Conservation (phyloP, 352 stramenopile genomes). For the Pythium monospermum region DNA sequence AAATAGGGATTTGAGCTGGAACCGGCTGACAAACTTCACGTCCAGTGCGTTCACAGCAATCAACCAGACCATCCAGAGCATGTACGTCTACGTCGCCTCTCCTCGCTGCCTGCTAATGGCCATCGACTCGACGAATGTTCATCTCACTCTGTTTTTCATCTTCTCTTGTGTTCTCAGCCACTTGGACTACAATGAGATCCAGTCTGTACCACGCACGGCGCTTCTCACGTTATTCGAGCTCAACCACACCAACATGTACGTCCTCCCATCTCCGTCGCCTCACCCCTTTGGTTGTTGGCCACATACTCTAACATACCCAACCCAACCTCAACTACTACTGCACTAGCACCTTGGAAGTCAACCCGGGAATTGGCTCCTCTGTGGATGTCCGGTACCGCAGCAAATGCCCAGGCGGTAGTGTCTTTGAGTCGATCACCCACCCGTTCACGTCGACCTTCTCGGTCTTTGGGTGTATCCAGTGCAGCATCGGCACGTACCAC, state of each 20-base stretch:
- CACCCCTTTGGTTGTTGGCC: background rate
- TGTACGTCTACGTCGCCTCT: conserved; percentile 27
- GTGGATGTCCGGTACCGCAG: conserved; percentile 28
- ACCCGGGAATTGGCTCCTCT: conserved; percentile 44
- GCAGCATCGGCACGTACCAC: conserved; percentile 48
- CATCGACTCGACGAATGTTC: background rate
- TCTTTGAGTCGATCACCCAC: conserved; percentile 38
- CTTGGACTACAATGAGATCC: conserved; percentile 57
- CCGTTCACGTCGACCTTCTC: conserved; percentile 12
- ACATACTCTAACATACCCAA: background rate
- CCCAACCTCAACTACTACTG: too few relatives aligned
- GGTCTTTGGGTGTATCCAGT: conserved; percentile 62
- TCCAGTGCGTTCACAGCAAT: conserved; percentile 39
- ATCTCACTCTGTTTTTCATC: background rate
- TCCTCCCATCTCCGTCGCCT: background rate
- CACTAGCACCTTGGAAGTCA: conserved; percentile 38
- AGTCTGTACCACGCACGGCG: conserved; percentile 47
- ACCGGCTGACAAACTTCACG: conserved; percentile 57
- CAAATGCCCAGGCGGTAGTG: conserved; percentile 49
- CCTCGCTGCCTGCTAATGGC: background rate
- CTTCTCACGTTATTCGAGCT: conserved; percentile 42
- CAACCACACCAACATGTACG: conserved; percentile 46
- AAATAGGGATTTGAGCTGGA: conserved; percentile 49
- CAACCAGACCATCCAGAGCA: conserved; percentile 35
- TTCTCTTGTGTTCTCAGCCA: conserved; percentile 23